These are phyloP conservation scores for Leptosphaerulina australis DNA, from an alignment of 2,329 filamentous ascomycete genomes.

Conservation along the genomic window DNA sequence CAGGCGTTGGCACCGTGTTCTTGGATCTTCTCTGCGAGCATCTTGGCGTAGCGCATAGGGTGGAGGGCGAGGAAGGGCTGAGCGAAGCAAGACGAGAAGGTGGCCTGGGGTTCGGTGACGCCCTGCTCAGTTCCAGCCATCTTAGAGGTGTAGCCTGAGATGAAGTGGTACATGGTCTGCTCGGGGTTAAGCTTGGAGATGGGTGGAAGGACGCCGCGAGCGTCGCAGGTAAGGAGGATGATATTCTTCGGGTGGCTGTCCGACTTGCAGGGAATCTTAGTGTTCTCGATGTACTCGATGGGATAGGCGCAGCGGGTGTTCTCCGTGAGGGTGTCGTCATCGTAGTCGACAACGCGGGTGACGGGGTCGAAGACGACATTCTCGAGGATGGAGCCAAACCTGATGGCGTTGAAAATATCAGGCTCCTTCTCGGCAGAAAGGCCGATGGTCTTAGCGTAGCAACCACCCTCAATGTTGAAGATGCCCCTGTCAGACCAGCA, in stretches of 20 bases:
- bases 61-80: conserved; percentile 98
- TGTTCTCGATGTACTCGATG: conserved; percentile 98
- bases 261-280: conserved; percentile 95
- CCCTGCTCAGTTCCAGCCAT: conserved; percentile 99
- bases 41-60: conserved; percentile 98
- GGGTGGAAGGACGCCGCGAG: conserved; percentile 92
- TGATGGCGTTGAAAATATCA: conserved; percentile 95
- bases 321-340: conserved; percentile 92
- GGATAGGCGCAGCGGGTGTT: conserved; percentile 99
- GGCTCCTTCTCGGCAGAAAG: conserved; percentile 98
- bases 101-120: conserved; percentile 94
- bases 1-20: conserved; percentile 94
- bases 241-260: conserved; percentile 93
- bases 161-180: conserved; percentile 99
- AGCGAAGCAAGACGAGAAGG: conserved; percentile 98
- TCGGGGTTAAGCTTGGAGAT: conserved; percentile 95
- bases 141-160: conserved; percentile 99
- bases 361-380: conserved; percentile 97
- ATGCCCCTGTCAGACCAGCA: conserved; percentile 97
- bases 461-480: conserved; percentile 99
- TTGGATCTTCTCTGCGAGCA: conserved; percentile 98
- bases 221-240: conserved; percentile 96
- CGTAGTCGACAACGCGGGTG: conserved; percentile 91
- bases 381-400: conserved; percentile 95
- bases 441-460: conserved; percentile 98